Percentiles rank a stretch among this genome's conserved stretches.
These are phyloP conservation scores for Didymella glomerata DNA, from an alignment of 2,329 filamentous ascomycete species.

Conservation along the genomic window DNA sequence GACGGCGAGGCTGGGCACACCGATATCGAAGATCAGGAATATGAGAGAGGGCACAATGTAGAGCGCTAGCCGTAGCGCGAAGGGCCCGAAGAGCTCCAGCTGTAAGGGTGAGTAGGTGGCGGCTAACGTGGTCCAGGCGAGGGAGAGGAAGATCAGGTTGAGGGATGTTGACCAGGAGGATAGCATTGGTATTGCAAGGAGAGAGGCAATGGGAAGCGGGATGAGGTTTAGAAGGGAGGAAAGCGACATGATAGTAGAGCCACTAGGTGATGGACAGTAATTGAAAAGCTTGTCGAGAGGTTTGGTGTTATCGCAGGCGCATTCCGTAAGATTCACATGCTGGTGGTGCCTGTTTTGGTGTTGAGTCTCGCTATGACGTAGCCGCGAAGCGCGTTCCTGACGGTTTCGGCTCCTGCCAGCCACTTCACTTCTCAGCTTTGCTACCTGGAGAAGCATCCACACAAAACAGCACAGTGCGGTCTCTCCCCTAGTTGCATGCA, in stretches of 20 bases:
- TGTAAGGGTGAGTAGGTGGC: constrained; percentile 77
- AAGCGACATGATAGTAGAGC: constrained; percentile 37
- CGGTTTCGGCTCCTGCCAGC: constrained; percentile 3
- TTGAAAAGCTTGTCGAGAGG: background rate
- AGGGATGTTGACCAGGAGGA: constrained; percentile 81
- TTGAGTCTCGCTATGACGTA: constrained; percentile 21
- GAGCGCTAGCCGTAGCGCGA: constrained; percentile 72
- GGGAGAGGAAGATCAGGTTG: constrained; percentile 87
- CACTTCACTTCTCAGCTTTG: background rate
- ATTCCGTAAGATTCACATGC: background rate
- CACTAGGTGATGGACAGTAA: background rate
- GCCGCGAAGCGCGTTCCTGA: background rate
- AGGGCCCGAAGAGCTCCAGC: constrained; percentile 76
- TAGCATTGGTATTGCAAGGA: constrained; percentile 76
- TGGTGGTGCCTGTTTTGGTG: constrained; percentile 22
- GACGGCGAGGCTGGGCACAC: constrained; percentile 73
- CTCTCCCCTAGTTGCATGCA: no score
- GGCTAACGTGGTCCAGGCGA: constrained; percentile 87
- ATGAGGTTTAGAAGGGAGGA: constrained; percentile 43
- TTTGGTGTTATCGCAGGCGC: constrained; percentile 7
- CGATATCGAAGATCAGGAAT: constrained; percentile 76
- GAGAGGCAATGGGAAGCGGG: constrained; percentile 59
- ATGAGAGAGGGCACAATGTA: constrained; percentile 76
- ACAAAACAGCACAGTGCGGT: no score
- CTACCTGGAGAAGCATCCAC: no score